phyloP scores from a whole-genome alignment of 257 asterid genomes.

The Marsdenia floribunda region DNA sequence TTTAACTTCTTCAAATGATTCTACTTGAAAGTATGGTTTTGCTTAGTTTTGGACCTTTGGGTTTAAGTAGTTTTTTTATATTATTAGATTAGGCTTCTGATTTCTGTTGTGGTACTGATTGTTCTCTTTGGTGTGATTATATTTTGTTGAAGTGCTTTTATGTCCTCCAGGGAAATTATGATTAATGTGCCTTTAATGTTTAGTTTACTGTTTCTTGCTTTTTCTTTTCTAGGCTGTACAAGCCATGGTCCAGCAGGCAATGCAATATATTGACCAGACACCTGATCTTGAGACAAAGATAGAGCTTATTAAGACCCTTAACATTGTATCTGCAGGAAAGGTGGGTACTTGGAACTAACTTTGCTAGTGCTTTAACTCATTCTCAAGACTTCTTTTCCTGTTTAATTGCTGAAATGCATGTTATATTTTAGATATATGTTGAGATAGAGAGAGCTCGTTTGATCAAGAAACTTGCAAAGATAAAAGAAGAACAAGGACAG shows the following conservation, averaged over 20 bases:
- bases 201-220: slow-evolving; percentile 7
- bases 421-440: slow-evolving; percentile 65
- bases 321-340: slow-evolving; percentile 94
- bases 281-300: slow-evolving; percentile 85
- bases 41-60: not conserved
- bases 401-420: not conserved
- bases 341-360: slow-evolving; percentile 27
- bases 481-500: slow-evolving; percentile 86
- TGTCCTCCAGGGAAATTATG: not conserved
- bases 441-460: slow-evolving; percentile 97
- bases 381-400: not conserved
- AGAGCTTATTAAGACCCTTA: slow-evolving; percentile 86
- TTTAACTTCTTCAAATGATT: not conserved
- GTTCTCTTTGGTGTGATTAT: not conserved
- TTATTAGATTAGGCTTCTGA: not conserved
- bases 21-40: not conserved
- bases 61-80: not conserved
- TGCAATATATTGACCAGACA: slow-evolving; percentile 91
- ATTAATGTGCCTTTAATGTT: not conserved
- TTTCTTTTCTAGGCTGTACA: slow-evolving; percentile 71
- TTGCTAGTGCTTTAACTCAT: not conserved
- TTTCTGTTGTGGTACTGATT: not conserved
- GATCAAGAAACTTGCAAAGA: slow-evolving; percentile 86
- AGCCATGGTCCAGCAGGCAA: slow-evolving; percentile 95
- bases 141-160: slow-evolving; percentile 2